Evolutionary conservation across 2,329 filamentous ascomycete genomes (phyloP), one percentile per base, ranked within the genome.

Genomic region (Monilinia vaccinii-corymbosi): DNA sequence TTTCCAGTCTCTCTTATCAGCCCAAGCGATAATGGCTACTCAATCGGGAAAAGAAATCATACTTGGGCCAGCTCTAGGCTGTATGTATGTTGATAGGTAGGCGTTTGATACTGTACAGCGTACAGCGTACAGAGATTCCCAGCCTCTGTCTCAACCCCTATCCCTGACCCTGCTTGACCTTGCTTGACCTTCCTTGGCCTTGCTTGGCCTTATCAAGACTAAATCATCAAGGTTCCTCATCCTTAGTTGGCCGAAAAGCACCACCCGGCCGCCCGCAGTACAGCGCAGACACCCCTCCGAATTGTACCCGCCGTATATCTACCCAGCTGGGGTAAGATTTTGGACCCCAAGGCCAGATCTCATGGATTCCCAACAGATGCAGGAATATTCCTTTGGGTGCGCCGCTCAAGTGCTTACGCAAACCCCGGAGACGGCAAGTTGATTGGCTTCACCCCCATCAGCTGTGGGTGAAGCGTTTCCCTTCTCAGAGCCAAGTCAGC

Each of bases 21-120:
- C 25, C 1, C 32, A 23, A 23, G n/a, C 13, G 38, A 55, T 56
- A 47, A 59, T 14, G 14, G 34, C 5, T 5, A 11, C 14, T 14
- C 11, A 3, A 2, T 4, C 31, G n/a, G 31, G 10, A 44, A 10
- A 21, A 34, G 14, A 21, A 34, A 59, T 21, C 32, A 23, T 28
- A 59, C 56, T 53, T 53, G 56, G 47, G 50, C 42, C 36, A 53
- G 49, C 48, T 45, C 49, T 36, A 59, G 57, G 57, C 56, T 53
- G 23, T 58, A 34, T 42, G 40, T 59, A 38, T 46, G n/a, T n/a
- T 11, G 57, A 53, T 38, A 59, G 9, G 38, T 42, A 42, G 38
- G 18, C n/a, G 18, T 18, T 4, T 40, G 14, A 1, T 18, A 2
- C 6, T 18, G 14, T 5, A 18, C 6, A 1, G 36, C 36, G 14